These are phyloP conservation scores for Isatis tinctoria DNA, from an alignment of 345 rosid species.

Conservation along the genomic window DNA sequence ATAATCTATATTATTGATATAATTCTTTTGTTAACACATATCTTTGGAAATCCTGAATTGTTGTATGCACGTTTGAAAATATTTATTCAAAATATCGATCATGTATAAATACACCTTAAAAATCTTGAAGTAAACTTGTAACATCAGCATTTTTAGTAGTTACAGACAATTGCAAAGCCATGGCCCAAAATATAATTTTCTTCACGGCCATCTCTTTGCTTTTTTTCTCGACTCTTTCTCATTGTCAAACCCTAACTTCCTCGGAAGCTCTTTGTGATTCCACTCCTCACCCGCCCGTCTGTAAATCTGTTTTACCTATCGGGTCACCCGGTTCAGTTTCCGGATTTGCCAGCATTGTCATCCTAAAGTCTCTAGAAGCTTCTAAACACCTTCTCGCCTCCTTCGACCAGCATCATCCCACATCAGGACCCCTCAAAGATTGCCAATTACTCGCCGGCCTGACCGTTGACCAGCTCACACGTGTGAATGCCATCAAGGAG, in stretches of 20 bases:
- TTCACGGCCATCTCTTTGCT: background rate
- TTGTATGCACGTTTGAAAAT: slow-evolving; percentile 24
- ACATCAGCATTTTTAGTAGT: background rate
- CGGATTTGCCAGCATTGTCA: slow-evolving; percentile 8
- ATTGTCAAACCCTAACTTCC: slow-evolving; percentile 2
- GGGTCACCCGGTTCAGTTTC: background rate
- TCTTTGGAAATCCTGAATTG: slow-evolving; percentile 14
- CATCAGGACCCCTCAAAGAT: slow-evolving; percentile 26
- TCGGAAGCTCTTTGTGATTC: slow-evolving; percentile 10
- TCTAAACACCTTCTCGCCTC: slow-evolving; percentile 6
- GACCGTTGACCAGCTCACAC: slow-evolving; percentile 23
- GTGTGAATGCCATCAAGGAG: background rate
- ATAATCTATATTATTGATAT: too few species aligned
- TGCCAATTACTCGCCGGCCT: slow-evolving; percentile 23
- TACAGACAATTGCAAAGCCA: background rate
- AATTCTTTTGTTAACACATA: background rate
- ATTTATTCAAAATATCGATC: background rate
- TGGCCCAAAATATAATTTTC: slow-evolving; percentile 13
- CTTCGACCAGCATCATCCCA: background rate
- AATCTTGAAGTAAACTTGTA: background rate
- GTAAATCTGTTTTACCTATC: slow-evolving; percentile 17
- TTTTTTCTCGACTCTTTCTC: background rate
- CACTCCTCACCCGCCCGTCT: slow-evolving; percentile 16
- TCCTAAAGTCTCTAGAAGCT: slow-evolving; percentile 13
- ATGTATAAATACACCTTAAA: slow-evolving; percentile 7